Conservation (phyloP, 1,139 yeast species). For the Lodderomyces pseudojiufengensis region DNA sequence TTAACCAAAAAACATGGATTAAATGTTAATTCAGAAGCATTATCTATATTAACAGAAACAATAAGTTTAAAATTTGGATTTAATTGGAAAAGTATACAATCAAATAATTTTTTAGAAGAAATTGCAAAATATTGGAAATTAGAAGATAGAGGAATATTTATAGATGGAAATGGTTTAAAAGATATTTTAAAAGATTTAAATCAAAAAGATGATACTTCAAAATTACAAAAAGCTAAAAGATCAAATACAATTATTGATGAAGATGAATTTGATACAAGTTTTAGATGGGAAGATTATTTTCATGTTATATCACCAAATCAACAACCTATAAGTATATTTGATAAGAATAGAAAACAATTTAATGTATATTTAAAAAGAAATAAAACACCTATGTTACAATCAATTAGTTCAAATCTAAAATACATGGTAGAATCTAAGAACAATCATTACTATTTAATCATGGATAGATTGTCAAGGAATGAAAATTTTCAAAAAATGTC, state of each 20-base stretch:
- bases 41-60: conserved; percentile 64
- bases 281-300: conserved; percentile 74
- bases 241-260: conserved; percentile 32
- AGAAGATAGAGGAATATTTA: conserved; percentile 80
- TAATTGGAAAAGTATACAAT: conserved; percentile 74
- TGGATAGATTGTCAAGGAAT: conserved; percentile 72
- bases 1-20: conserved; percentile 90
- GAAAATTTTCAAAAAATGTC: conserved; percentile 62
- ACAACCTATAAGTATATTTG: conserved; percentile 67
- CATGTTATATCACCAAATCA: conserved; percentile 59
- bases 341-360: conserved; percentile 63
- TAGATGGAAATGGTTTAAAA: conserved; percentile 69
- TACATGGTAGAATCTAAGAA: conserved; percentile 27
- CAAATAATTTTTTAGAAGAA: conserved; percentile 71
- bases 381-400: conserved; percentile 12
- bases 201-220: conserved; percentile 12
- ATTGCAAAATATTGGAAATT: conserved; percentile 82
- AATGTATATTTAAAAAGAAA: conserved; percentile 25
- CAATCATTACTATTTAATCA: conserved; percentile 54
- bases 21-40: conserved; percentile 83
- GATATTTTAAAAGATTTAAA: conserved; percentile 53
- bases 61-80: conserved; percentile 76
- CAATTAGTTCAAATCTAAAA: conserved; percentile 1
- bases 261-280: conserved; percentile 16
- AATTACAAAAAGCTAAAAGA: conserved; percentile 21